Percentiles rank a stretch among this genome's conserved stretches.
Conservation (phyloP, 495 filamentous ascomycete species). For the Penicillium egyptiacum region DNA sequence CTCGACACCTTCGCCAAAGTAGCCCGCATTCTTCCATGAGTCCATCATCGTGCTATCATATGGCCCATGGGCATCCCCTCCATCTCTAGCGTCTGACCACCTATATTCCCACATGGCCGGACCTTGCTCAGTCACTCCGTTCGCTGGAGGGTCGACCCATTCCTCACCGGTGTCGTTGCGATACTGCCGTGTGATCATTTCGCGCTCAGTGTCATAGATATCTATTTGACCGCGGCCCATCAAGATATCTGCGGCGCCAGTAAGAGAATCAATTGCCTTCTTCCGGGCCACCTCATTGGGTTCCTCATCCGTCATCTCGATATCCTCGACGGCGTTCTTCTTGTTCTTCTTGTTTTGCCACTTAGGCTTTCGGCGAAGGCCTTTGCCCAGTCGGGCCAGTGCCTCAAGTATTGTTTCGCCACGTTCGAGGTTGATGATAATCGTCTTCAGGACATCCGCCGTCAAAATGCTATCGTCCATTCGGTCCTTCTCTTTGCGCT, state of each 20-base stretch:
- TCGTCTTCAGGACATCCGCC: conserved; percentile 65
- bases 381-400: conserved; percentile 74
- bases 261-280: conserved; percentile 75
- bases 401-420: conserved; percentile 91
- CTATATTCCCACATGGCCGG: conserved; percentile 80
- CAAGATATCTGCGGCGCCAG: conserved; percentile 82
- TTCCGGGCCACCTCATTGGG: conserved; percentile 67
- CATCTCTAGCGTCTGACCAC: conserved; percentile 88
- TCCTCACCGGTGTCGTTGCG: conserved; percentile 83
- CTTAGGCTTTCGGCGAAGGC: conserved; percentile 59
- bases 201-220: conserved; percentile 88
- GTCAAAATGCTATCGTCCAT: conserved; percentile 74
- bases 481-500: conserved; percentile 63
- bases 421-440: conserved; percentile 72
- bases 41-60: conserved; percentile 83
- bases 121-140: conserved; percentile 29
- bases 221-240: conserved; percentile 77
- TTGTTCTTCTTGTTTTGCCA: conserved; percentile 60
- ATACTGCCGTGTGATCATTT: conserved; percentile 79
- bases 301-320: conserved; percentile 76
- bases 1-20: conserved; percentile 92
- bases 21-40: conserved; percentile 85
- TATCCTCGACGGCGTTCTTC: conserved; percentile 52
- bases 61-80: conserved; percentile 75
- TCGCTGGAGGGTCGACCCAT: conserved; percentile 68